Base-by-base conservation (phyloP, 352 stramenopile genomes). In the Paralagenidium karlingii region DNA sequence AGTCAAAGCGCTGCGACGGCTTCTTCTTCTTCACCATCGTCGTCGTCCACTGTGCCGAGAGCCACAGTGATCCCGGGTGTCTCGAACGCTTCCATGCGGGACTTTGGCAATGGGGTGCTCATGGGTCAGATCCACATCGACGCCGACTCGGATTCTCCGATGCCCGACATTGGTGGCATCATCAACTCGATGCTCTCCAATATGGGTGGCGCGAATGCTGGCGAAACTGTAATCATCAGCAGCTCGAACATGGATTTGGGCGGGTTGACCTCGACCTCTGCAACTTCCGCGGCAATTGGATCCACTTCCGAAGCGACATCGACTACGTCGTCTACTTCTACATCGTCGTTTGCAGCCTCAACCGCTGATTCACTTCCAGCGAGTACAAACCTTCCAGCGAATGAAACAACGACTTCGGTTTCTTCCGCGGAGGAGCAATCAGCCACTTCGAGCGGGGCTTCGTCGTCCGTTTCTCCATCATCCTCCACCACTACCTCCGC, bases 161-260 rank as follows among this genome's bases (percentile, higher is more conserved):
- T 58, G 24, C 32, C 43, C 2, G 45, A 41, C 3, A 11, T 57
- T 26, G 41, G 38, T 4, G 36, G 40, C 2, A n/a, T 59, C 12
- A 28, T 58, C 28, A 47, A 28, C 15, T 55, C 53, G 8, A 41
- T 61, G 24, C 22, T 61, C 34, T 29, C 41, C 8, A 32, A 9
- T 12, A 37, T 60, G 10, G 25, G 26, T 24, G 36, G 47, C 13
- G 43, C n/a, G 3, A 7, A 25, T 40, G 19, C 19, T 36, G 7
- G 3, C 22, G 30, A 3, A 36, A 36, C 7, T 7, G 30, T 22
- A 22, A 43, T 46, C 31, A 36, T 33, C 20, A 38, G 33, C 10
- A 19, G 30, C 8, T 22, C 22, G 3, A 8, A 22, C 16, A 36
- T 36, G 30, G 22, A 36, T 36, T 3, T 22, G 22, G 30, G 7